A percentile compares a stretch with the other conserved stretches of the same genome.
These are phyloP conservation scores for Microdochium bolleyi DNA, from an alignment of 2,329 filamentous ascomycete genomes.

Conservation along the genomic window DNA sequence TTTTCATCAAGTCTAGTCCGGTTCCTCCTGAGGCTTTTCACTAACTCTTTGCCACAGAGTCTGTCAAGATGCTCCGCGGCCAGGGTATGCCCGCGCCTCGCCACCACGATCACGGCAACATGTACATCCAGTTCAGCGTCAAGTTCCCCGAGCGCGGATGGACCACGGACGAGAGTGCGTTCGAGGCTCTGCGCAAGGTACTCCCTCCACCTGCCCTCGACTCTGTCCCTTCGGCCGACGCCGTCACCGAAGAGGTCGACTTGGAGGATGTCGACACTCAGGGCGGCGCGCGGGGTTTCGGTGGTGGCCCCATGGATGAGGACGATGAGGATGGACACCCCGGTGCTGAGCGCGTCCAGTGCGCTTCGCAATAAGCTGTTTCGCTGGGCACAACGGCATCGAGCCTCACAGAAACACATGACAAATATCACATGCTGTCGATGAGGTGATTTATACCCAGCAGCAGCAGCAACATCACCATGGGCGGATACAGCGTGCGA, in stretches of 20 bases:
- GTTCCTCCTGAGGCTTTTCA: not conserved
- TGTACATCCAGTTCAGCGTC: constrained; percentile 96
- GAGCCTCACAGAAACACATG: not conserved
- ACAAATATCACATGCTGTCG: constrained; percentile 1
- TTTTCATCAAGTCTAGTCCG: constrained; percentile 7
- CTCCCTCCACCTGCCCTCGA: constrained; percentile 64
- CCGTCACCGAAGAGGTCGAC: constrained; percentile 85
- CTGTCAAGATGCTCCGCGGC: constrained; percentile 88
- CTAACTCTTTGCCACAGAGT: constrained; percentile 44
- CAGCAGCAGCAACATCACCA: no score
- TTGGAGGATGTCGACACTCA: constrained; percentile 76
- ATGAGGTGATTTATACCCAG: not conserved
- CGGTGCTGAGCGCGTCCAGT: constrained; percentile 75
- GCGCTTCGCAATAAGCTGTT: constrained; percentile 68
- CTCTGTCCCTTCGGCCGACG: constrained; percentile 64
- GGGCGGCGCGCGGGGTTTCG: constrained; percentile 53
- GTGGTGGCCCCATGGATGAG: constrained; percentile 57
- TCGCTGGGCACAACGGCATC: not conserved
- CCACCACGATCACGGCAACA: constrained; percentile 91
- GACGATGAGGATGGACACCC: constrained; percentile 71
- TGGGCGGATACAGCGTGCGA: no score
- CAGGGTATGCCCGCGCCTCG: constrained; percentile 97
- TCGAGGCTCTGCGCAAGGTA: constrained; percentile 73
- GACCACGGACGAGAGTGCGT: constrained; percentile 58
- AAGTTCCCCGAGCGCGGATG: constrained; percentile 85